phyloP scores from a whole-genome alignment of 306 rosid genomes.

The Vachellia pachyceras region DNA sequence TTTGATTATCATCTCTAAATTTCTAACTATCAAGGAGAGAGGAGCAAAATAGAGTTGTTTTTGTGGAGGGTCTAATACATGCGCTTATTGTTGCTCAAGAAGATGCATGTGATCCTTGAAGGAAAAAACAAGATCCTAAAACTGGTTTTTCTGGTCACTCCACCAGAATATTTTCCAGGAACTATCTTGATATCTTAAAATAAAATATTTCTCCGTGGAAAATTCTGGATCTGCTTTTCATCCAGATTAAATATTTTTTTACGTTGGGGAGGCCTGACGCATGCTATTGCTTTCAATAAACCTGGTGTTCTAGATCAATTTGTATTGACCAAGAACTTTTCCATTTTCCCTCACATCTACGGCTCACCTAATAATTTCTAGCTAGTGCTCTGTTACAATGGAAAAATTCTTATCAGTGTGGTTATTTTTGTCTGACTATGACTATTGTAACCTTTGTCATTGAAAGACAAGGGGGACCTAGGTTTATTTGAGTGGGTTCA shows the following conservation, averaged over 20 bases:
- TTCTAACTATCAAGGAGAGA: background rate
- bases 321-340: too few species aligned
- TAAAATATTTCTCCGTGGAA: background rate
- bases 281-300: background rate
- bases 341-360: too few species aligned
- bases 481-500: too few species aligned
- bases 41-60: background rate
- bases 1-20: background rate
- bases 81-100: background rate
- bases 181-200: background rate
- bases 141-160: background rate
- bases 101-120: background rate
- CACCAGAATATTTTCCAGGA: background rate
- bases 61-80: background rate
- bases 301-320: background rate
- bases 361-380: background rate
- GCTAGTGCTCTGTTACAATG: background rate
- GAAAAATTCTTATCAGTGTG: background rate
- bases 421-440: slow-evolving; percentile 14
- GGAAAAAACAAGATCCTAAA: background rate
- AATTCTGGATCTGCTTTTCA: background rate
- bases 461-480: too few species aligned
- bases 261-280: too few species aligned
- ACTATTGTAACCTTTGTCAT: background rate
- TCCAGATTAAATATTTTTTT: background rate